Conservation (phyloP, 768 basidiomycete species). For the Boletellus emodensis region DNA sequence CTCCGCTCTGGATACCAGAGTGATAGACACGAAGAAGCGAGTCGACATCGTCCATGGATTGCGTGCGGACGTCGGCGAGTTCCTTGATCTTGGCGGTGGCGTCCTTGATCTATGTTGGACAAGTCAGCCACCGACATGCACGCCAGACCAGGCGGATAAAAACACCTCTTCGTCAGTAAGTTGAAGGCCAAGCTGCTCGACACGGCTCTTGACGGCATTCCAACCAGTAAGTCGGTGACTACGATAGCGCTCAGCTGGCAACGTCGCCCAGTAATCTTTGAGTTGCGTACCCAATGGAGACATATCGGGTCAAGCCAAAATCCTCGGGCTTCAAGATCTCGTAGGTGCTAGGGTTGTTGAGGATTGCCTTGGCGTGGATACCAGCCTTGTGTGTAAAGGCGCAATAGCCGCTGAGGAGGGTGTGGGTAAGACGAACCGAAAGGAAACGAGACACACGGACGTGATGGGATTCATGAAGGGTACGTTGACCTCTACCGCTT, state of each 20-base stretch:
- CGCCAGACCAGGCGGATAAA: neutral
- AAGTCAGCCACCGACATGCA: slow-evolving; percentile 3
- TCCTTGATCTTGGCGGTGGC: slow-evolving; percentile 99
- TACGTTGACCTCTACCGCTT: slow-evolving; percentile 96
- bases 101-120: slow-evolving; percentile 74
- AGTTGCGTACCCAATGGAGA: slow-evolving; percentile 79
- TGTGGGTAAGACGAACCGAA: neutral
- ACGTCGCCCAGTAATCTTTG: neutral
- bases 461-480: slow-evolving; percentile 97
- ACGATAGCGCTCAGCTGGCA: slow-evolving; percentile 5
- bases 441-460: slow-evolving; percentile 36
- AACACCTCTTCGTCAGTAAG: slow-evolving; percentile 84
- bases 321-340: slow-evolving; percentile 99
- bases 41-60: slow-evolving; percentile 99
- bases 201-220: slow-evolving; percentile 99
- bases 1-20: slow-evolving; percentile 87
- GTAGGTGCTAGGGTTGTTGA: slow-evolving; percentile 98
- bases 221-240: slow-evolving; percentile 95
- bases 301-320: slow-evolving; percentile 96
- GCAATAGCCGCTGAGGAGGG: slow-evolving; percentile 80
- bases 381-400: slow-evolving; percentile 99
- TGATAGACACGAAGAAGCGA: slow-evolving; percentile 94
- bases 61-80: slow-evolving; percentile 95
- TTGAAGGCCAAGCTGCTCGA: slow-evolving; percentile 90
- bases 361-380: slow-evolving; percentile 99